Conservation (phyloP, 257 asterid species). For the Solanum dulcamara region DNA sequence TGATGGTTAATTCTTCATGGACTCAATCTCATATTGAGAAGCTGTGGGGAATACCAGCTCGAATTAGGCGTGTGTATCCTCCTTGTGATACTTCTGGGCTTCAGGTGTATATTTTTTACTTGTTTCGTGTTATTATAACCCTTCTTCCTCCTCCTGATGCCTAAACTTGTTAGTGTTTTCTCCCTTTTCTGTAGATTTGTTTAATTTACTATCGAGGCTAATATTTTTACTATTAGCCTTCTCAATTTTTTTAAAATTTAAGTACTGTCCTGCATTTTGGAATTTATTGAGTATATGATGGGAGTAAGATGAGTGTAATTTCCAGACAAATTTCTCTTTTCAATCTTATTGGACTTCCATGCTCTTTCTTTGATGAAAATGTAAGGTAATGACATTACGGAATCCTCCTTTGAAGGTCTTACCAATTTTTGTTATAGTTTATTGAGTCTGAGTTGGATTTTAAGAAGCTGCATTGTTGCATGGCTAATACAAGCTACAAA, state of each 20-base stretch:
- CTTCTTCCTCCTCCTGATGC: neutral
- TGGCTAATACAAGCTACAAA: neutral
- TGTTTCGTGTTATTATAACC: neutral
- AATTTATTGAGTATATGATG: neutral
- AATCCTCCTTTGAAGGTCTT: neutral
- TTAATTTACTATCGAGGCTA: neutral
- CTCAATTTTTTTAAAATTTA: neutral
- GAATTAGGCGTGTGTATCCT: conserved; percentile 74
- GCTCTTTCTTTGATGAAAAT: neutral
- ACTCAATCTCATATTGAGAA: conserved; percentile 75
- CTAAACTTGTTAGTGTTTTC: neutral
- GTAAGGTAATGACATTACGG: neutral
- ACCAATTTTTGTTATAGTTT: neutral
- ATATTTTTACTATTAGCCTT: neutral
- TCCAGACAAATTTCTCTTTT: neutral
- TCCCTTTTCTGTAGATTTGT: neutral
- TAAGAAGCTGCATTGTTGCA: neutral
- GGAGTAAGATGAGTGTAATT: neutral
- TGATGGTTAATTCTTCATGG: conserved; percentile 97
- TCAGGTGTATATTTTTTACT: conserved; percentile 40
- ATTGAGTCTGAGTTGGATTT: neutral
- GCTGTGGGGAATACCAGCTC: conserved; percentile 82
- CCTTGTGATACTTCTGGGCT: conserved; percentile 91
- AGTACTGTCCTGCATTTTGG: neutral
- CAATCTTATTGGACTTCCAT: neutral